These are phyloP conservation scores for Ascochyta lentis DNA, from an alignment of 2,329 filamentous ascomycete species.

Conservation along the genomic window DNA sequence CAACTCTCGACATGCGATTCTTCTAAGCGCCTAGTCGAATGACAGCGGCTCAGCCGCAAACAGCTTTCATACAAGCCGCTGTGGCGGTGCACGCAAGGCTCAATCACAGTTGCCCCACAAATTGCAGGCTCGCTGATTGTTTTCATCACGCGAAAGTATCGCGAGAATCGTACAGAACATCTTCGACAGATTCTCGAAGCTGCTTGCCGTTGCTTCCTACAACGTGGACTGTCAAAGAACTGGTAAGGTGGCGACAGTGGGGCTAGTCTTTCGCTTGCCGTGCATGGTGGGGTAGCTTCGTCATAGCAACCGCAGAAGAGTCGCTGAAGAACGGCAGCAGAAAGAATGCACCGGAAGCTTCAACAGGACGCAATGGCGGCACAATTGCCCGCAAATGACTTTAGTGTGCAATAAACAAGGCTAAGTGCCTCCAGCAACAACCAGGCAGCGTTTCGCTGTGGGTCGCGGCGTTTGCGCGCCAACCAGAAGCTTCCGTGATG, in stretches of 20 bases:
- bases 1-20: background rate
- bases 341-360: conserved; percentile 18
- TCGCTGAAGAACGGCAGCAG: conserved; percentile 11
- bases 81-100: conserved; percentile 8
- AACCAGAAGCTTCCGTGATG: conserved; percentile 26
- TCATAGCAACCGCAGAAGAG: conserved; percentile 18
- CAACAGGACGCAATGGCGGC: conserved; percentile 9
- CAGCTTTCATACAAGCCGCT: background rate
- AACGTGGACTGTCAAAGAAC: background rate
- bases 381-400: conserved; percentile 9
- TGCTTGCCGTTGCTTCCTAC: background rate
- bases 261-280: conserved; percentile 2
- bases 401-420: conserved; percentile 9
- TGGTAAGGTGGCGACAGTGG: conserved; percentile 15
- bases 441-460: conserved; percentile 30
- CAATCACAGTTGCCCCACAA: background rate
- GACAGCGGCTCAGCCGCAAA: background rate
- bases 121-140: background rate
- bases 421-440: conserved; percentile 16
- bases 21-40: background rate
- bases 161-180: background rate
- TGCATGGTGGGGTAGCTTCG: conserved; percentile 19
- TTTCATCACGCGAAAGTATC: background rate
- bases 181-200: conserved; percentile 9
- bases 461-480: conserved; percentile 27